phyloP scores from a whole-genome alignment of 1,139 yeast genomes.

The Scheffersomyces lignicola region DNA sequence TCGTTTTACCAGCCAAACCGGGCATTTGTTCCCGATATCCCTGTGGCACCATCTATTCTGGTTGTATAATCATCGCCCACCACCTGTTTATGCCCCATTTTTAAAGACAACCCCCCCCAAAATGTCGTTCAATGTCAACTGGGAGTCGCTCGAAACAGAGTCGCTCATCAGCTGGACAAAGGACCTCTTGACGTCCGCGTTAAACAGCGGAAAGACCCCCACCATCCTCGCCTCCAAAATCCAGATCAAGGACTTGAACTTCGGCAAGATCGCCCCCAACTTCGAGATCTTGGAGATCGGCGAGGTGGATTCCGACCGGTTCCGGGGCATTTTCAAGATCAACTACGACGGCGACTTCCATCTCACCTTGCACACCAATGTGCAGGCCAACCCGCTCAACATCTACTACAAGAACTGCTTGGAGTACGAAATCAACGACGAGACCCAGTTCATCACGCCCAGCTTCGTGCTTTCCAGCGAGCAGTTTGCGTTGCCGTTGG shows the following conservation, averaged over 20 bases:
- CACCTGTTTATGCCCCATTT: no score
- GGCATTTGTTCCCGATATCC: no score
- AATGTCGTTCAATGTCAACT: conserved; percentile 80
- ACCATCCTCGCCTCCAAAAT: conserved; percentile 74
- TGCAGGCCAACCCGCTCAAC: conserved; percentile 81
- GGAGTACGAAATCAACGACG: conserved; percentile 35
- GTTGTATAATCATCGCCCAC: no score
- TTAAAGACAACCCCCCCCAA: no score
- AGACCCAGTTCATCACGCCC: conserved; percentile 57
- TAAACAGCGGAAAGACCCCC: conserved; percentile 76
- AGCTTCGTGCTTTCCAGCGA: conserved; percentile 65
- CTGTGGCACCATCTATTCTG: no score
- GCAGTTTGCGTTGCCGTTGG: conserved; percentile 76
- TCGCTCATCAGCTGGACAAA: conserved; percentile 65
- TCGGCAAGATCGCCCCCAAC: conserved; percentile 77
- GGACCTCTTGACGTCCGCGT: conserved; percentile 70
- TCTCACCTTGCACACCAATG: conserved; percentile 76
- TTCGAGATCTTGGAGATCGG: conserved; percentile 86
- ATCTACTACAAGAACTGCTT: conserved; percentile 57
- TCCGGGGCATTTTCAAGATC: conserved; percentile 82
- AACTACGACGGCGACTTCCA: conserved; percentile 80
- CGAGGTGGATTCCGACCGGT: conserved; percentile 75
- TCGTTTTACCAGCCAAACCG: no score
- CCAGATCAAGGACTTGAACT: conserved; percentile 68
- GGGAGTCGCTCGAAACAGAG: conserved; percentile 77